Evolutionary conservation across 2,329 filamentous ascomycete species (phyloP), one percentile per base, ranked within the genome.

Genomic region (Pseudogymnoascus sp.): DNA sequence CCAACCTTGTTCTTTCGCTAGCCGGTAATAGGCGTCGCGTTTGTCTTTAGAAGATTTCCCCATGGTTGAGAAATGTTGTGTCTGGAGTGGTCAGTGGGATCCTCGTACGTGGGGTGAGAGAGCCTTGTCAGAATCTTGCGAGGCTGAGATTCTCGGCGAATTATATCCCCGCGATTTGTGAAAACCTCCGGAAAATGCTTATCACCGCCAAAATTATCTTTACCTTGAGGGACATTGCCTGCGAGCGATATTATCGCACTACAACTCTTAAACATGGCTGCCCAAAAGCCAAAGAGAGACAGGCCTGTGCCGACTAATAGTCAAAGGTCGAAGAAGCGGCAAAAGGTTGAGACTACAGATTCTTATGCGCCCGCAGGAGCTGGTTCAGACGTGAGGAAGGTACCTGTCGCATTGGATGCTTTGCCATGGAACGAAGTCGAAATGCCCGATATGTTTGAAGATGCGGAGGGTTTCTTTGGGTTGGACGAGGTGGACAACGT

Each of bases 31-130:
- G 53, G 93, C 93, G 76, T 99, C 95, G 62, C 95, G 90, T 78
- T 99, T 99, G 74, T 99, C 95, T 77, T 99, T 99, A 59, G 93
- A 97, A 1, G 95, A 96, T 76, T 97, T 97, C 1, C 93, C 93
- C 93, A 96, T 96, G 15, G 62, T 66, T 57, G 50, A 57, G 26
- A 57, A 57, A 33, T 57, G 33, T 57, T 19, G n/a, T 57, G 28
- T 57, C 50, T 57, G 6, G 28, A 57, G 50, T 57, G 26, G 50
- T 57, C 3, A 19, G 50, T 57, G 50, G 47, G 50, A 15, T 57
- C 9, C 50, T 57, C 50, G 50, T 33, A 57, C 50, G 50, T 57
- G 50, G 28, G 50, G 28, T 33, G 50, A 57, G n/a, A 57, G 50
- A 57, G 50, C 50, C 50, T 57, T 57, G 50, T 57, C 50, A 57